These are phyloP conservation scores for Solanum stenotomum DNA, from an alignment of 257 asterid genomes.

Conservation along the genomic window DNA sequence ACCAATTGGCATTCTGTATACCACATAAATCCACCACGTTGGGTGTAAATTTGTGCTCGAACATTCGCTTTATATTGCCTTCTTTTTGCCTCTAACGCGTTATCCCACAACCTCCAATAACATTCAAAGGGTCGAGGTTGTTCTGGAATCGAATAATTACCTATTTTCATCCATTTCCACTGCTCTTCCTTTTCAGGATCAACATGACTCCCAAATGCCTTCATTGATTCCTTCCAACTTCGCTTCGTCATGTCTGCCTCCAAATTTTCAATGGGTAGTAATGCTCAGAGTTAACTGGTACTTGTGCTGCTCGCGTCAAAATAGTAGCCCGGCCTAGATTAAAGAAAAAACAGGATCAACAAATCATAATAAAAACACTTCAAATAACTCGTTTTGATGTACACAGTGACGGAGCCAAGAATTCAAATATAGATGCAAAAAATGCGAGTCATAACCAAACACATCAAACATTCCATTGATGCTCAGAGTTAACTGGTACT, in stretches of 20 bases:
- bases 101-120: slow-evolving; percentile 18
- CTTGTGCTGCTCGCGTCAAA: background rate
- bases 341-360: background rate
- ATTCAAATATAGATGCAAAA: background rate
- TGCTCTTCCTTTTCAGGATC: slow-evolving; percentile 63
- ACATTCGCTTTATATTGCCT: slow-evolving; percentile 11
- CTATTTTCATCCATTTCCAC: slow-evolving; percentile 52
- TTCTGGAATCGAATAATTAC: slow-evolving; percentile 25
- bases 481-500: background rate
- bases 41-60: background rate
- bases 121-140: slow-evolving; percentile 13
- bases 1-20: slow-evolving; percentile 9
- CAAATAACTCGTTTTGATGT: background rate
- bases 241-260: slow-evolving; percentile 22
- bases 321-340: background rate
- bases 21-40: slow-evolving; percentile 8
- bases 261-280: background rate
- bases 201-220: slow-evolving; percentile 35
- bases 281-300: background rate
- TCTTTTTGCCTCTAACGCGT: slow-evolving; percentile 4
- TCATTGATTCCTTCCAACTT: slow-evolving; percentile 39
- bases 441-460: background rate
- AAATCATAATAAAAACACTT: background rate
- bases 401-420: background rate
- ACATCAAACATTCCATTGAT: background rate